Percentiles rank a stretch among this genome's conserved stretches.
These are phyloP conservation scores for Phytopythium sindhum DNA, from an alignment of 352 stramenopile species.

Conservation along the genomic window DNA sequence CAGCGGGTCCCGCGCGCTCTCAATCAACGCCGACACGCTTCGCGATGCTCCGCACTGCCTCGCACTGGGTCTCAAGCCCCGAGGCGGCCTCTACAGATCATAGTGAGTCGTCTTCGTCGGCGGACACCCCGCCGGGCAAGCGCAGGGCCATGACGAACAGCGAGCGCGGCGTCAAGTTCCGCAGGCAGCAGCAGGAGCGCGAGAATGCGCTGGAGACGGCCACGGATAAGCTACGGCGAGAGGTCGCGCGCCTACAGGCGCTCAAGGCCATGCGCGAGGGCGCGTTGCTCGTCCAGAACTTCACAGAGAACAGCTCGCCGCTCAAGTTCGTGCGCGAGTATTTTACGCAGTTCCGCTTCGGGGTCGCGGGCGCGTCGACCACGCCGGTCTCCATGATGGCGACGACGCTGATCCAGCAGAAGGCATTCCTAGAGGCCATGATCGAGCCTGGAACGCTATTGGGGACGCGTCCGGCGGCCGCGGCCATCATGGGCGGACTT, in stretches of 20 bases:
- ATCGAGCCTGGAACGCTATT: constrained; percentile 25
- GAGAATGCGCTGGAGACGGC: constrained; percentile 11
- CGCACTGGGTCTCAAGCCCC: not conserved
- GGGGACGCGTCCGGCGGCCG: constrained; percentile 12
- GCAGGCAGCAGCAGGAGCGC: constrained; percentile 17
- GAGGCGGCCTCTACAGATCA: not conserved
- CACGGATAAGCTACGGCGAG: constrained; percentile 15
- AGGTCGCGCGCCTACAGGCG: constrained; percentile 21
- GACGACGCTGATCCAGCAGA: constrained; percentile 10
- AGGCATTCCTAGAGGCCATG: constrained; percentile 21
- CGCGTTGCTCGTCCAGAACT: constrained; percentile 12
- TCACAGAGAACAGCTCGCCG: constrained; percentile 6
- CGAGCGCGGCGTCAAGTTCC: constrained; percentile 26
- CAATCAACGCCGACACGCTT: not conserved
- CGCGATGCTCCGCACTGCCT: not conserved
- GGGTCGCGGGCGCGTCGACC: constrained; percentile 10
- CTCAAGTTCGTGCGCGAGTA: constrained; percentile 33
- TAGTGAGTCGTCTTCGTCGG: not conserved
- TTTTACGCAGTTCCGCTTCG: constrained; percentile 32
- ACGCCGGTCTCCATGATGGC: not conserved
- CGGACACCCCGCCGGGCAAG: not conserved
- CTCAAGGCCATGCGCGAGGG: constrained; percentile 19
- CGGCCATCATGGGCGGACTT: constrained; percentile 26
- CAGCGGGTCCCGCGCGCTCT: not conserved
- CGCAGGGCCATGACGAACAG: constrained; percentile 18